Percentiles rank a stretch among this genome's conserved stretches.
Conservation (phyloP, 2,329 filamentous ascomycete genomes). For the Tolypocladium sp. region DNA sequence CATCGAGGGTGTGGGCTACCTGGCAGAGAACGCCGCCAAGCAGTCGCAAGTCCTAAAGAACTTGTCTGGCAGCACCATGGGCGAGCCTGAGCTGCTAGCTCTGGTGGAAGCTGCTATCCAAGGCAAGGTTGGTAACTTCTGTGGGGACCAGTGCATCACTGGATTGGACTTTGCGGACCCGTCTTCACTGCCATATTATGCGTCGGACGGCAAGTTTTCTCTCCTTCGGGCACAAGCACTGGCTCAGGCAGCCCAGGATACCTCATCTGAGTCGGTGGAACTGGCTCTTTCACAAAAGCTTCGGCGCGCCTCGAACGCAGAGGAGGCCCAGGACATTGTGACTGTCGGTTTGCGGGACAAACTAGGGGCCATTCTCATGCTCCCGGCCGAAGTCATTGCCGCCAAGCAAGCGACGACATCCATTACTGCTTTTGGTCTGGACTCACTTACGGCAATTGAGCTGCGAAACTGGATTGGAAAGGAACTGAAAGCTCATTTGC, state of each 20-base stretch:
- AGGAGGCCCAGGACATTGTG: constrained; percentile 16
- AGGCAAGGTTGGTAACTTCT: constrained; percentile 29
- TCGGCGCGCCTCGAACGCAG: background rate
- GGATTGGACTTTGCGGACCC: constrained; percentile 39
- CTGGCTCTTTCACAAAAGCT: constrained; percentile 1
- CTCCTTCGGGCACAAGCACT: constrained; percentile 17
- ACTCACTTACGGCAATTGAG: constrained; percentile 40
- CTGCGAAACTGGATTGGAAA: constrained; percentile 41
- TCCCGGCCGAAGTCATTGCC: constrained; percentile 11
- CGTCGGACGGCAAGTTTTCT: constrained; percentile 44
- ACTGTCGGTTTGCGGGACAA: constrained; percentile 13
- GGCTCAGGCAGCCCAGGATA: constrained; percentile 2
- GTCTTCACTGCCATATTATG: constrained; percentile 40
- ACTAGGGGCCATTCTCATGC: constrained; percentile 25
- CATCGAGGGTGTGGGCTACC: constrained; percentile 39
- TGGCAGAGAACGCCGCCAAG: constrained; percentile 35
- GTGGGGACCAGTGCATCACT: constrained; percentile 42
- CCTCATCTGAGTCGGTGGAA: constrained; percentile 7
- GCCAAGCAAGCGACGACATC: constrained; percentile 3
- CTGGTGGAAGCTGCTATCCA: constrained; percentile 41
- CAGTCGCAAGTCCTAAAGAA: constrained; percentile 38
- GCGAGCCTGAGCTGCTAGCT: constrained; percentile 43
- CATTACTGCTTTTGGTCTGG: constrained; percentile 19
- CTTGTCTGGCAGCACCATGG: constrained; percentile 36
- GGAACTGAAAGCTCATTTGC: constrained; percentile 30